Evolutionary conservation across 768 basidiomycete genomes (phyloP).

Genomic region (Tulasnella calospora): DNA sequence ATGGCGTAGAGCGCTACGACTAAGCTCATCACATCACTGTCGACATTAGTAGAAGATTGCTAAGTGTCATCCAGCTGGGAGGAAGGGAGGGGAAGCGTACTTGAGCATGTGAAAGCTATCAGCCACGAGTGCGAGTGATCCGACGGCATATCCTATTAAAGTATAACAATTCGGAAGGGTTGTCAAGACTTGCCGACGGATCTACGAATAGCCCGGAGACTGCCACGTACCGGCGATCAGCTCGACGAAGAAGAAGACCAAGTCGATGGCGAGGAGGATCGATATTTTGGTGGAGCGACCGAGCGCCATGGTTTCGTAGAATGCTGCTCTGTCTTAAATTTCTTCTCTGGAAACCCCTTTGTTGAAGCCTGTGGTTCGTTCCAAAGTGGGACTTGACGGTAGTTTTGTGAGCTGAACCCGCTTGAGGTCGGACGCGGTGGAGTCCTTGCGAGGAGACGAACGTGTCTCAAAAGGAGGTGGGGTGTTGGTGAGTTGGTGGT

Average conservation of each 20-base stretch:
- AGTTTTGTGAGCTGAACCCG: neutral
- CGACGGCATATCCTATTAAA: constrained; percentile 80
- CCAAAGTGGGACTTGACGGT: neutral
- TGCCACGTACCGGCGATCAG: constrained; percentile 40
- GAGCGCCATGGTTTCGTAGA: constrained; percentile 34
- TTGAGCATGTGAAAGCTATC: constrained; percentile 99
- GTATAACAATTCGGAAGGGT: constrained; percentile 5
- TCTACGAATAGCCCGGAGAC: neutral
- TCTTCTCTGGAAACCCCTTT: neutral
- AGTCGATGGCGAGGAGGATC: constrained; percentile 76
- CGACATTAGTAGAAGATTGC: neutral
- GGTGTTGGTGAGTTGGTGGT: neutral
- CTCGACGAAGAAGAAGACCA: constrained; percentile 82
- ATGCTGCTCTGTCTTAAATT: neutral
- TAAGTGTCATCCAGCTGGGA: neutral
- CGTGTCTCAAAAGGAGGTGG: neutral
- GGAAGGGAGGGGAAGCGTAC: constrained; percentile 43
- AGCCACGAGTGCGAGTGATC: constrained; percentile 89
- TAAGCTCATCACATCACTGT: constrained; percentile 93
- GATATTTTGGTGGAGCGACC: constrained; percentile 72
- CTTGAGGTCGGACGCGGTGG: neutral
- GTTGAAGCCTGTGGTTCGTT: neutral
- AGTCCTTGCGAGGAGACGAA: neutral
- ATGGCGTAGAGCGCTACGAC: constrained; percentile 94
- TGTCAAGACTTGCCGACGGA: neutral